Conservation (phyloP, 768 basidiomycete species). For the Asterophora parasitica region DNA sequence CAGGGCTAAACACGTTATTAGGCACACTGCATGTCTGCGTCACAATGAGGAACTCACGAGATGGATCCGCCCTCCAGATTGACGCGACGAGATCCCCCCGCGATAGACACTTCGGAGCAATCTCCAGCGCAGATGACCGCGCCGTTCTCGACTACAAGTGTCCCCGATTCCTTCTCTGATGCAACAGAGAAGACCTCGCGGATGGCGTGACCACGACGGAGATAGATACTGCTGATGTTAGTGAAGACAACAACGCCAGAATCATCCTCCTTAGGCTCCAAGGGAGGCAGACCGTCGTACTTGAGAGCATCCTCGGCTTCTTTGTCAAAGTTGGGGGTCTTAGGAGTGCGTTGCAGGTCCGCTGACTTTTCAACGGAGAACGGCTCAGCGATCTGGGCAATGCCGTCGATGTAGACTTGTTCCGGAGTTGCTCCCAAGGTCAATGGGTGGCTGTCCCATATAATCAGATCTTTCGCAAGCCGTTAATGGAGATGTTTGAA, state of each 20-base stretch:
- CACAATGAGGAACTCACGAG: constrained; percentile 17
- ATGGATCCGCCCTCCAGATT: constrained; percentile 70
- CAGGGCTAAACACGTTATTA: constrained; percentile 30
- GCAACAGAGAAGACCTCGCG: constrained; percentile 23
- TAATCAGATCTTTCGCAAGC: constrained; percentile 52
- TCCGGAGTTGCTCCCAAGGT: constrained; percentile 76
- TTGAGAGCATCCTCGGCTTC: constrained; percentile 57
- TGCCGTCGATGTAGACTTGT: constrained; percentile 89
- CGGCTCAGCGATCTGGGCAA: constrained; percentile 58
- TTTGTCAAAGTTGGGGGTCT: constrained; percentile 63
- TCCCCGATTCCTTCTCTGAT: constrained; percentile 19
- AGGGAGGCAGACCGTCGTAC: constrained; percentile 73
- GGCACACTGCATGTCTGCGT: background rate
- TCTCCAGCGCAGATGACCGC: constrained; percentile 45
- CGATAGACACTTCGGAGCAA: constrained; percentile 6
- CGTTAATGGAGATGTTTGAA: background rate
- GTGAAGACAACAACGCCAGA: constrained; percentile 42
- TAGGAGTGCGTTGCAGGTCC: constrained; percentile 40
- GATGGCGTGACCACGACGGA: constrained; percentile 25
- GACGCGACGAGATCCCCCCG: constrained; percentile 29
- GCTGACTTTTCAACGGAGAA: constrained; percentile 46
- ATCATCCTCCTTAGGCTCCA: constrained; percentile 36
- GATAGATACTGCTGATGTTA: constrained; percentile 54
- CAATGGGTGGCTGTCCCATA: constrained; percentile 85
- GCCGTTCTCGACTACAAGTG: constrained; percentile 41